Percentiles rank a stretch among this genome's conserved stretches.
phyloP scores from a whole-genome alignment of 768 basidiomycete genomes.

The Crepidotus variabilis region DNA sequence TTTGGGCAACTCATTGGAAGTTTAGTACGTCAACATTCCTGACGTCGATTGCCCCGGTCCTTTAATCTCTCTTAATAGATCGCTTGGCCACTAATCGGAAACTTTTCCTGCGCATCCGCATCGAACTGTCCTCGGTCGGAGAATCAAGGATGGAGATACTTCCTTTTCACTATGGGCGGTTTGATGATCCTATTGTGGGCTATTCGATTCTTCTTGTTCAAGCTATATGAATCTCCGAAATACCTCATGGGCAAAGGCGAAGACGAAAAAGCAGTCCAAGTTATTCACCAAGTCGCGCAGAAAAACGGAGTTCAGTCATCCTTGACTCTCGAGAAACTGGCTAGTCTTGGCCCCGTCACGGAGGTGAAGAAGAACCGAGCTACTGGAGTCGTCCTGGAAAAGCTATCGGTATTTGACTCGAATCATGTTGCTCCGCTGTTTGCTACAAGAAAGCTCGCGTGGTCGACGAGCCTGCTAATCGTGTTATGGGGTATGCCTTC shows the following conservation, averaged over 20 bases:
- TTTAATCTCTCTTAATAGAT: too few relatives aligned
- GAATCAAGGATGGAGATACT: slow-evolving; percentile 77
- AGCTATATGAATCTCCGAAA: slow-evolving; percentile 70
- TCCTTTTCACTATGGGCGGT: slow-evolving; percentile 68
- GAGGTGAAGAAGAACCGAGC: not conserved
- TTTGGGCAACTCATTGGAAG: slow-evolving; percentile 67
- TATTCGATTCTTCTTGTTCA: slow-evolving; percentile 50
- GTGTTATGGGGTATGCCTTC: slow-evolving; percentile 38
- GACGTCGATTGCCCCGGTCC: too few relatives aligned
- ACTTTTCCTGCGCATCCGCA: slow-evolving; percentile 53
- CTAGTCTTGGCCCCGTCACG: slow-evolving; percentile 5
- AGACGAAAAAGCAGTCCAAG: slow-evolving; percentile 59
- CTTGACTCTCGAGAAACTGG: slow-evolving; percentile 50
- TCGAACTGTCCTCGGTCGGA: slow-evolving; percentile 39
- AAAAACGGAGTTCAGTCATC: slow-evolving; percentile 51
- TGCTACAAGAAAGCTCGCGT: slow-evolving; percentile 57
- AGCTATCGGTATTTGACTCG: slow-evolving; percentile 28
- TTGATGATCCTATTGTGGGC: slow-evolving; percentile 62
- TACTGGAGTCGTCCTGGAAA: slow-evolving; percentile 24
- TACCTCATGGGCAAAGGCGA: slow-evolving; percentile 69
- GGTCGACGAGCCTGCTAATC: slow-evolving; percentile 61
- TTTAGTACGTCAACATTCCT: slow-evolving; percentile 24
- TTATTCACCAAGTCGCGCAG: slow-evolving; percentile 57
- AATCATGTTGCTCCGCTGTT: slow-evolving; percentile 59
- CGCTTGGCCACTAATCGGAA: slow-evolving; percentile 71